These are phyloP conservation scores for Posidonia australis DNA, from an alignment of 106 monocot genomes.

Conservation along the genomic window DNA sequence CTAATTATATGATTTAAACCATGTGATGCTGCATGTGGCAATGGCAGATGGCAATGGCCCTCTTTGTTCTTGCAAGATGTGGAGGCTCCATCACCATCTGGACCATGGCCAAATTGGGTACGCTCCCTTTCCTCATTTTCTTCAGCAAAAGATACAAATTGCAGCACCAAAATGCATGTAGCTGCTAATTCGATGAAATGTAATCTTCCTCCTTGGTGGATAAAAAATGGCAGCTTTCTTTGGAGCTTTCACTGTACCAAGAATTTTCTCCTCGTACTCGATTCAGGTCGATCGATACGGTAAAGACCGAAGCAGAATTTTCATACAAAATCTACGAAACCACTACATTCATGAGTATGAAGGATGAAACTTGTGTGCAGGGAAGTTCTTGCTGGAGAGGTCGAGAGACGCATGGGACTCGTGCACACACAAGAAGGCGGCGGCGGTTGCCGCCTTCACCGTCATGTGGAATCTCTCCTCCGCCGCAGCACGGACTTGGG, in stretches of 20 bases:
- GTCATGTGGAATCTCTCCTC: conserved; percentile 86
- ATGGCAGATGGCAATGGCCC: conserved; percentile 54
- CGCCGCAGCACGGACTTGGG: conserved; percentile 63
- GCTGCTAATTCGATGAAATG: too few relatives aligned
- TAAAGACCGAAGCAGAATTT: conserved; percentile 9
- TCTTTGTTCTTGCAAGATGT: conserved; percentile 81
- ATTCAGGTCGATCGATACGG: conserved; percentile 61
- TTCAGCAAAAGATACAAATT: too few relatives aligned
- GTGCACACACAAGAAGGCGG: conserved; percentile 88
- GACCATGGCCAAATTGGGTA: conserved; percentile 77
- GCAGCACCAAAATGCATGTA: too few relatives aligned
- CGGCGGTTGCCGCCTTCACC: conserved; percentile 57
- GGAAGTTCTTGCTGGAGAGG: conserved; percentile 74
- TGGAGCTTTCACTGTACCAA: conserved; percentile 91
- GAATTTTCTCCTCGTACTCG: conserved; percentile 58
- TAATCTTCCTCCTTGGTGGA: background rate
- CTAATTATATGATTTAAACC: too few relatives aligned
- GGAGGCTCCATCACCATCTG: conserved; percentile 63
- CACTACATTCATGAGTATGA: too few relatives aligned
- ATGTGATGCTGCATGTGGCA: background rate
- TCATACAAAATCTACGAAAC: background rate
- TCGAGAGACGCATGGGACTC: conserved; percentile 85
- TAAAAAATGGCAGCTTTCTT: conserved; percentile 62
- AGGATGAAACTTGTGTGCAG: conserved; percentile 13
- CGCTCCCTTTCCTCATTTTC: background rate